Percentiles rank a stretch among this genome's conserved stretches.
Evolutionary conservation across 441 rosid species (phyloP).

Genomic region (Melastoma candidum): DNA sequence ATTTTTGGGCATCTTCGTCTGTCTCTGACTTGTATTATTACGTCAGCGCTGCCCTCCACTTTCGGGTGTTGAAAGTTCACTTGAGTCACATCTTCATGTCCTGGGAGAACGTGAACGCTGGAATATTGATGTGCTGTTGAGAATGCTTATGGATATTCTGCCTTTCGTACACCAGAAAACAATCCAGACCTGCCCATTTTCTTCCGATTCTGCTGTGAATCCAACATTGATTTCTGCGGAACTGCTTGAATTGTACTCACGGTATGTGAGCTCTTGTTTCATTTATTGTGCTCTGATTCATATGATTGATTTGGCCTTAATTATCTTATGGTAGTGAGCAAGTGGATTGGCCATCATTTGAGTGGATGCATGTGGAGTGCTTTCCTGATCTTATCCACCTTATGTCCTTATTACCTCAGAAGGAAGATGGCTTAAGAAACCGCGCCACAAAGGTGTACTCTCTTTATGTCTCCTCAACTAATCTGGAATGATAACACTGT

Average conservation of each 20-base stretch:
- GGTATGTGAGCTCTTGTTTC: conserved; percentile 28
- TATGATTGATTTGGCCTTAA: conserved; percentile 1
- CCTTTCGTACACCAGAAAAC: conserved; percentile 70
- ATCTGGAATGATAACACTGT: not conserved
- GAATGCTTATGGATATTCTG: conserved; percentile 75
- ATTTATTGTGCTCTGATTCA: conserved; percentile 11
- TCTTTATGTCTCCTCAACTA: conserved; percentile 7
- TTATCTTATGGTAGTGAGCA: conserved; percentile 41
- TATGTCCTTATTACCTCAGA: conserved; percentile 72
- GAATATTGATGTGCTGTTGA: conserved; percentile 83
- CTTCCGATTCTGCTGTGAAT: conserved; percentile 37
- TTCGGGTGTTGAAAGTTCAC: conserved; percentile 95
- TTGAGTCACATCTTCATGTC: conserved; percentile 80
- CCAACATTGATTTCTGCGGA: conserved; percentile 40
- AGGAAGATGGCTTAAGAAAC: conserved; percentile 81
- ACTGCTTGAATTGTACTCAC: conserved; percentile 62
- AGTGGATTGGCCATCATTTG: conserved; percentile 80
- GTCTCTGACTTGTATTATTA: conserved; percentile 11
- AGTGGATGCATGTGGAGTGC: conserved; percentile 94
- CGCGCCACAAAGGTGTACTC: conserved; percentile 66
- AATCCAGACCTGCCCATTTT: conserved; percentile 73
- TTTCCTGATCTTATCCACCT: conserved; percentile 72
- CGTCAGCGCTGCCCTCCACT: conserved; percentile 80
- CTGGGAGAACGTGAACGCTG: conserved; percentile 95
- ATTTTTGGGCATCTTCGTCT: conserved; percentile 7